phyloP scores from a whole-genome alignment of 2,329 filamentous ascomycete genomes.

The Tolypocladium endophyticum region DNA sequence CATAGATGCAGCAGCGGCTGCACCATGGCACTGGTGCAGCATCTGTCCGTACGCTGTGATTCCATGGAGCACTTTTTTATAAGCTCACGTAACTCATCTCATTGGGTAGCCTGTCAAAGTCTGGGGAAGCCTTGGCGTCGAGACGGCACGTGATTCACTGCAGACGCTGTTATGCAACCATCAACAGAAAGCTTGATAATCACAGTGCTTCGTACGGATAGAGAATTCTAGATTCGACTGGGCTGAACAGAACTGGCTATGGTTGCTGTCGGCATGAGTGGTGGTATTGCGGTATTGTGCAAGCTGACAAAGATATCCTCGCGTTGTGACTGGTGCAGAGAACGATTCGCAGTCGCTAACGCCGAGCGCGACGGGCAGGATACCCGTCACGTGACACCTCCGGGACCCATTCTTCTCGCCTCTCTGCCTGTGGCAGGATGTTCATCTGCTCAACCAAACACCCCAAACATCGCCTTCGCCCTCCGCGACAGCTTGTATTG shows the following conservation, averaged over 20 bases:
- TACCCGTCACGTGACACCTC: not conserved
- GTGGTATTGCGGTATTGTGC: not conserved
- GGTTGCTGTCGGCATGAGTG: not conserved
- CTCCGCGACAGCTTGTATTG: not conserved
- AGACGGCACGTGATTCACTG: not conserved
- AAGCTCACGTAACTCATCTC: too few relatives aligned
- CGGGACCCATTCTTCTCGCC: not conserved
- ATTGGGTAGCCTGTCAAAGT: too few relatives aligned
- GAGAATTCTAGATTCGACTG: not conserved
- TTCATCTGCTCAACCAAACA: not conserved
- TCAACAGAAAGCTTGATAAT: not conserved
- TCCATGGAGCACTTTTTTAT: too few relatives aligned
- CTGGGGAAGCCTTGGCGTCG: too few relatives aligned
- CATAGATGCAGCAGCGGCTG: too few relatives aligned
- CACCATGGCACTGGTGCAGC: too few relatives aligned
- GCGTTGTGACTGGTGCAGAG: not conserved
- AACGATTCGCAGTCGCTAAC: not conserved
- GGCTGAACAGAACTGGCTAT: not conserved
- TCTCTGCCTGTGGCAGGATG: not conserved
- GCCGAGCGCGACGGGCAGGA: not conserved
- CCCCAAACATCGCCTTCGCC: not conserved
- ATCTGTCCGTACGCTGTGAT: too few relatives aligned
- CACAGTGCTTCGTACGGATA: not conserved
- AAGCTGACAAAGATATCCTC: not conserved
- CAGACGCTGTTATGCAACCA: not conserved